Base-by-base conservation (phyloP, 495 filamentous ascomycete genomes). In the Letharia lupina region DNA sequence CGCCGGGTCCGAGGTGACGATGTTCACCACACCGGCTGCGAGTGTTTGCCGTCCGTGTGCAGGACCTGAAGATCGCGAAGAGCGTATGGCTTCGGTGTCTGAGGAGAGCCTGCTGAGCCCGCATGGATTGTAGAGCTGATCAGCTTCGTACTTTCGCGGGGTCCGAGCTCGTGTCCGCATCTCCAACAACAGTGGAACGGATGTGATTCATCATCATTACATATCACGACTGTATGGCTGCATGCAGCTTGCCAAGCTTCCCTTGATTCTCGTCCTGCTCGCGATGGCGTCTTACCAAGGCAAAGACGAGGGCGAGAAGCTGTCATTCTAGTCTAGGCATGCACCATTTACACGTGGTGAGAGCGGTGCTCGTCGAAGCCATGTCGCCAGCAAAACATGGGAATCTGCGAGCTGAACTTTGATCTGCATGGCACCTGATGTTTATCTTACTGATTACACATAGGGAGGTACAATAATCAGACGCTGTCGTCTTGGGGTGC, bases 141-240 rank as follows among this genome's bases (percentile, higher is more conserved):
- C 54, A 57, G 54, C 54, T 37, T 57, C 33, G 33, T 20, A 37
- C 7, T 37, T 7, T 37, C 15, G 4, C 5, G 18, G 10, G 8
- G 28, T 56, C 52, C 15, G 31, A 35, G 52, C 6, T 13, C 54
- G 15, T 20, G 54, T 57, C 16, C 31, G 16, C n/a, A 18, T 37
- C 54, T 33, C 28, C 52, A 56, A 56, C 52, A 35, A 56, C 52
- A 37, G 35, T 6, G 6, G 7, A 10, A 3, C 6, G 16, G 1
- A 6, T 37, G 15, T 57, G 54, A 57, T 57, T 57, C 33, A 57
- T 57, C 31, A 57, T 57, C 54, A 57, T 57, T 37, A 37, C 54
- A 57, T 9, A 37, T 57, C 33, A 37, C 5, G 28, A 28, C 33
- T 15, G 18, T 47, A 56, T 20, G 7, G 10, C 5, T 7, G 1